Evolutionary conservation across 1,139 yeast species (phyloP), one percentile per base, ranked within the genome.

Genomic region (Yamadazyma mexicana): DNA sequence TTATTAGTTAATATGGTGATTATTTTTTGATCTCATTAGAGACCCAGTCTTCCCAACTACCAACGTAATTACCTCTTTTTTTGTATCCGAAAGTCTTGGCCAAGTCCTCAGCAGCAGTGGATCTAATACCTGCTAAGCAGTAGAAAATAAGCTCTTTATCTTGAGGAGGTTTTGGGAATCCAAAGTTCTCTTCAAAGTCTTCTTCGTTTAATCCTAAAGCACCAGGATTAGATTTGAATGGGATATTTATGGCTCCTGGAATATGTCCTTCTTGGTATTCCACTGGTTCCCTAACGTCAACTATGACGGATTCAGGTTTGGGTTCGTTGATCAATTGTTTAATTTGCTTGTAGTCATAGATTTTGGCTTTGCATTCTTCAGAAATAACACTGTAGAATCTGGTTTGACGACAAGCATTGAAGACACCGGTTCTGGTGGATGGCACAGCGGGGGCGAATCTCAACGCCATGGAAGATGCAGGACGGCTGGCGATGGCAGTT

Each of bases 221-320:
- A n/a, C 96, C 96, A 0, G 98, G 98, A 12, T 91, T 79, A 6
- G 95, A 81, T 57, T 88, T 89, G 67, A 83, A 84, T 15, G 98
- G 98, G 43, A 92, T 76, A 59, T 92, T 92, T 47, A 89, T 65
- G 11, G 98, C 83, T 22, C 80, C 77, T 22, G 97, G 97, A 52
- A 92, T 85, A 58, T 74, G 77, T 27, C 88, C 89, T 44, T 71
- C 80, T 34, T 68, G 66, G 58, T 61, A 87, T 64, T 92, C 98
- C 37, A 72, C 73, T 3, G 97, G 96, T 64, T 92, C 98, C 58
- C 98, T 81, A 24, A 87, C 97, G 58, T 92, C 98, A 17, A 91
- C 80, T 33, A 91, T 64, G 33, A 86, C 73, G 18, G 75, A 62
- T 27, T 73, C 62, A 9, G 74, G 67, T 20, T 56, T 56, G 6